phyloP scores from a whole-genome alignment of 2,329 filamentous ascomycete genomes.

The Capronia americana region DNA sequence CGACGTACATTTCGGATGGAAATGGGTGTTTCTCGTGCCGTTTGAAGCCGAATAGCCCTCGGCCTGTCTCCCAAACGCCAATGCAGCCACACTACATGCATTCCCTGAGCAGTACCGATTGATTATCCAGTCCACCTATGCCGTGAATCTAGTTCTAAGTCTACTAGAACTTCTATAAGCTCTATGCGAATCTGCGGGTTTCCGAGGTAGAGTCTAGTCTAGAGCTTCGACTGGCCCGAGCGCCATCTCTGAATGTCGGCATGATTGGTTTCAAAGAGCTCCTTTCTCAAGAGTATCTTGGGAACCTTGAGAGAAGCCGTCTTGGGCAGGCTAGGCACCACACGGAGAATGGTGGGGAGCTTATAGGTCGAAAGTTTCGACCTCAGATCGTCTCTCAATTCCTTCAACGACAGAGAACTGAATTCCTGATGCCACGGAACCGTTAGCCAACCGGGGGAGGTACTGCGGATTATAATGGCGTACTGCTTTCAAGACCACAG shows the following conservation, averaged over 20 bases:
- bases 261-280: constrained; percentile 45
- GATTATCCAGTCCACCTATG: too few species aligned
- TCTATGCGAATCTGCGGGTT: too few species aligned
- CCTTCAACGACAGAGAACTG: constrained; percentile 12
- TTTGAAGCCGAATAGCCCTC: too few species aligned
- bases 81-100: too few species aligned
- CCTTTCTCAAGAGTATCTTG: constrained; percentile 52
- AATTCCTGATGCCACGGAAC: constrained; percentile 24
- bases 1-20: too few species aligned
- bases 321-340: constrained; percentile 55
- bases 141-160: too few species aligned
- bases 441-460: background rate
- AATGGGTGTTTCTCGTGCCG: too few species aligned
- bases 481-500: constrained; percentile 40
- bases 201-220: too few species aligned
- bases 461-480: background rate
- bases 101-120: too few species aligned
- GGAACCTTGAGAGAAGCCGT: constrained; percentile 56
- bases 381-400: constrained; percentile 51
- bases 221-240: background rate
- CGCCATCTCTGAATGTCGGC: constrained; percentile 41
- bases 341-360: constrained; percentile 53
- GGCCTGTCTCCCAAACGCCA: too few species aligned
- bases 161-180: too few species aligned
- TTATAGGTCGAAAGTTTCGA: constrained; percentile 54